Evolutionary conservation across 257 asterid species (phyloP).

Genomic region (Phtheirospermum japonicum): DNA sequence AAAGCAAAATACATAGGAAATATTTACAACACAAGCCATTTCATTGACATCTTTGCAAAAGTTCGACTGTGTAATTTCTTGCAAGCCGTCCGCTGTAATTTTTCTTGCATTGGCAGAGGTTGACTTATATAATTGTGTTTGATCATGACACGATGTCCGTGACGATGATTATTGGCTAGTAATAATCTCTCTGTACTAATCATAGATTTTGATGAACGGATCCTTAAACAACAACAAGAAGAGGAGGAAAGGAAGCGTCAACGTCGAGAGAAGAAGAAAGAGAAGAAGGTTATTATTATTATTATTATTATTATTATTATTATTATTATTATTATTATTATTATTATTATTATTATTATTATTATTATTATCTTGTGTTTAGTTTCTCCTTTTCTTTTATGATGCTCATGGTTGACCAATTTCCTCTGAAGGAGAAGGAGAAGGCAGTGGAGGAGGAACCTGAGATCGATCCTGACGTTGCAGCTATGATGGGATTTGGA

Average conservation of each 20-base stretch:
- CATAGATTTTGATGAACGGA: conserved; percentile 82
- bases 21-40: not conserved
- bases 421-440: conserved; percentile 67
- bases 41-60: not conserved
- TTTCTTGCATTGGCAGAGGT: not conserved
- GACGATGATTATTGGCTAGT: not conserved
- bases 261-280: conserved; percentile 93
- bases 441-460: conserved; percentile 68
- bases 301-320: conserved; percentile 6
- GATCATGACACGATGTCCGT: not conserved
- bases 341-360: not conserved
- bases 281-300: conserved; percentile 40
- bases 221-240: conserved; percentile 88
- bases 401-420: conserved; percentile 12
- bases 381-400: not conserved
- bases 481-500: conserved; percentile 98
- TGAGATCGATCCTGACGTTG: conserved; percentile 85
- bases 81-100: not conserved
- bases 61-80: not conserved
- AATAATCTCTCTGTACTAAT: not conserved
- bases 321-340: too few relatives aligned
- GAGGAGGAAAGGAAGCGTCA: conserved; percentile 94
- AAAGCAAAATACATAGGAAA: not conserved
- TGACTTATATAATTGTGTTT: too few relatives aligned
- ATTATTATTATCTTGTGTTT: not conserved